Evolutionary conservation across 2,329 filamentous ascomycete species (phyloP), one percentile per base, ranked within the genome.

Genomic region (Pseudocercospora pini-densiflorae): DNA sequence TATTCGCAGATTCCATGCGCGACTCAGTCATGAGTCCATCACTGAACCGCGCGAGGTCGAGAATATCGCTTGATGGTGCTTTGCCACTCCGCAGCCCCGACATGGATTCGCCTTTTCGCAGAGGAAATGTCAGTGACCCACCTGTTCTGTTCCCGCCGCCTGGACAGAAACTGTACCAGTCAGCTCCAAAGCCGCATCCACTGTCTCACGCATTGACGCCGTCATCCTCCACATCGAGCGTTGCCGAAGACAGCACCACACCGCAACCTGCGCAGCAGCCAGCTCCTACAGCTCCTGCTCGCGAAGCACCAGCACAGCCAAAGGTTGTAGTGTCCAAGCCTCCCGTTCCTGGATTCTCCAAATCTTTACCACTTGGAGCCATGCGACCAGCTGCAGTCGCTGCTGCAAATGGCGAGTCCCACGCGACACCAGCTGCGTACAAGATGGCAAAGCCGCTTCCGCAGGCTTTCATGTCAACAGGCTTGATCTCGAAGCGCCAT

Each of bases 401-500:
- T 24, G 67, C 65, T 14, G 62, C 67, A 14, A 64, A 63, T 29
- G 69, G 71, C 47, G 84, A 83, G 21, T 85, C 84, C 4, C 89
- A 92, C 71, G 89, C 90, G 33, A 96, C 92, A 0, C 92, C 92
- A 0, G 86, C 90, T 62, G 88, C 87, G 62, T 95, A 92, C 80
- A 94, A 92, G 78, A 84, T 88, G 59, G 90, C 88, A 7, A 93
- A 90, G 75, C 91, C 94, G 23, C 86, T 92, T 63, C 90, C 92
- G 33, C 89, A 91, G 47, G 93, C 93, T 6, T 97, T 97, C 80
- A 93, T 93, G 84, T 98, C 95, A 1, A 98, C 95, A 0, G 94
- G 94, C 1, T 83, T 99, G 29, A 90, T 99, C 62, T 97, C 95
- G 10, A 99, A 99, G 81, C 92, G 96, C 79, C 96, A 95, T 75